Percentiles rank a stretch among this genome's conserved stretches.
Conservation (phyloP, 2,329 filamentous ascomycete species). For the Neopestalotiopsis clavispora region DNA sequence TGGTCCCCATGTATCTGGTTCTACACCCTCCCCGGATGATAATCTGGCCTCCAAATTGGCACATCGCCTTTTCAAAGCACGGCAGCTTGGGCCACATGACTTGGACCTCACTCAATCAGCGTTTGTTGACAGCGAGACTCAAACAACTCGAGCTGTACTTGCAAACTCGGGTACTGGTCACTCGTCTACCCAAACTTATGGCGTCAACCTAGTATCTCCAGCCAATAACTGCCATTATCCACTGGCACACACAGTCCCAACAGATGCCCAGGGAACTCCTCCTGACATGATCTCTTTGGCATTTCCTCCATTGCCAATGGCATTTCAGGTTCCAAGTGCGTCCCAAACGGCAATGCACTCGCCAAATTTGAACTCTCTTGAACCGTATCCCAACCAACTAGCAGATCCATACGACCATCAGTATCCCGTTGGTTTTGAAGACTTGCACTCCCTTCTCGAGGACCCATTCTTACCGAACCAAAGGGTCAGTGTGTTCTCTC, state of each 20-base stretch:
- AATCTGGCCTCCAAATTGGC: conserved; percentile 43
- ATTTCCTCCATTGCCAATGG: conserved; percentile 23
- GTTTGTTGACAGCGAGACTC: conserved; percentile 33
- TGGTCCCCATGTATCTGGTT: conserved; percentile 25
- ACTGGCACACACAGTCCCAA: too few species aligned
- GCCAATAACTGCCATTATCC: not conserved
- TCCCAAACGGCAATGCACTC: conserved; percentile 13
- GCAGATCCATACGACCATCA: not conserved
- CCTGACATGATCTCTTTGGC: conserved; percentile 24
- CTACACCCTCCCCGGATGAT: conserved; percentile 15
- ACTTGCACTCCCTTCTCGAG: conserved; percentile 18
- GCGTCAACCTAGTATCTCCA: not conserved
- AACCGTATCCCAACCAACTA: not conserved
- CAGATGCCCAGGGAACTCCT: conserved; percentile 13
- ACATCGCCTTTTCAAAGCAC: conserved; percentile 31
- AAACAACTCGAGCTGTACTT: not conserved
- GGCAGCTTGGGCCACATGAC: conserved; percentile 30
- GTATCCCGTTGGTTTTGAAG: conserved; percentile 12
- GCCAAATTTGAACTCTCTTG: conserved; percentile 2
- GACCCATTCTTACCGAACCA: conserved; percentile 22
- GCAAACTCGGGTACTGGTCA: not conserved
- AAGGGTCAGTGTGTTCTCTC: conserved; percentile 24
- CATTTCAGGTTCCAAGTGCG: conserved; percentile 20
- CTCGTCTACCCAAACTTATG: not conserved
- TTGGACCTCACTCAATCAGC: conserved; percentile 40